phyloP scores from a whole-genome alignment of 2,329 filamentous ascomycete species.

The Colletotrichum spaethianum region DNA sequence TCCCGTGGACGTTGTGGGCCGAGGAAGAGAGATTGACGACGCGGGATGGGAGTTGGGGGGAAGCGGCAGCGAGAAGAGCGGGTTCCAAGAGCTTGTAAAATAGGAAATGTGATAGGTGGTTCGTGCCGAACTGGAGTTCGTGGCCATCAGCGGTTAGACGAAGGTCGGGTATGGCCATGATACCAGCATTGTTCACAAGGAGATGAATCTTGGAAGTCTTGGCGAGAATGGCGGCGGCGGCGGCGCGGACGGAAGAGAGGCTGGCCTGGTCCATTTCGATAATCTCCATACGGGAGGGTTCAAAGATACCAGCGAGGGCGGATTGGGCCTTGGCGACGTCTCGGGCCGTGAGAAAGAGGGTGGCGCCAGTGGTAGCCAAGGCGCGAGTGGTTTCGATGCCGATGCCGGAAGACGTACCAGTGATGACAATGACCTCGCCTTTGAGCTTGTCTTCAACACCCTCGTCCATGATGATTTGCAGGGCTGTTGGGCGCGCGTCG shows the following conservation, averaged over 20 bases:
- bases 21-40: slow-evolving; percentile 56
- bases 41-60: slow-evolving; percentile 42
- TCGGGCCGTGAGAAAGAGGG: slow-evolving; percentile 46
- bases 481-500: slow-evolving; percentile 57
- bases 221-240: slow-evolving; percentile 51
- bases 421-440: slow-evolving; percentile 59
- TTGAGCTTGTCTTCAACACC: slow-evolving; percentile 49
- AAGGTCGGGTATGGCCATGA: slow-evolving; percentile 54
- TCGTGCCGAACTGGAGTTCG: slow-evolving; percentile 60
- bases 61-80: slow-evolving; percentile 55
- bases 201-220: slow-evolving; percentile 53
- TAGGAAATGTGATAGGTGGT: slow-evolving; percentile 62
- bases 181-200: slow-evolving; percentile 61
- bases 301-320: slow-evolving; percentile 44
- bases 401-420: slow-evolving; percentile 59
- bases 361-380: slow-evolving; percentile 54
- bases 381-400: slow-evolving; percentile 61
- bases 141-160: slow-evolving; percentile 55
- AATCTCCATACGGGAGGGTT: slow-evolving; percentile 46
- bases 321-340: slow-evolving; percentile 45
- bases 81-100: slow-evolving; percentile 61
- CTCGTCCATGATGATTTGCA: slow-evolving; percentile 57
- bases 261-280: slow-evolving; percentile 50
- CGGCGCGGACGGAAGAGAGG: slow-evolving; percentile 53
- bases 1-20: slow-evolving; percentile 34